A percentile compares a stretch with the other conserved stretches of the same genome.
Evolutionary conservation across 257 asterid species (phyloP).

Genomic region (Mitragyna speciosa): DNA sequence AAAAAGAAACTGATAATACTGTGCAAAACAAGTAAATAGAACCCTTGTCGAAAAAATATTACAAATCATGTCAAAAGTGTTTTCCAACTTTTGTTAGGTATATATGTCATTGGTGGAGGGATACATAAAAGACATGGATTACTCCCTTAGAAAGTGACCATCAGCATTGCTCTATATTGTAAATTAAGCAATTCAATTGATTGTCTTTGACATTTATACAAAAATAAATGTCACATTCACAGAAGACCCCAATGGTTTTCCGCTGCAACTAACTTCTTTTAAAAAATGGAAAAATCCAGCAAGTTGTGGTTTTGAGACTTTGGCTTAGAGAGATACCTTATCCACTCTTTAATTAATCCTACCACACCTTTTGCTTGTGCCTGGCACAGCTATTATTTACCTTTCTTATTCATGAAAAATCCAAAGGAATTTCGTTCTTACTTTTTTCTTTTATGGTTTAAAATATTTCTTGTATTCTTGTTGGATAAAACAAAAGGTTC

Average conservation of each 20-base stretch:
- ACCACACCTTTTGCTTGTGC: slow-evolving; percentile 2
- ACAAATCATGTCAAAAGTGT: neutral
- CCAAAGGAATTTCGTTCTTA: neutral
- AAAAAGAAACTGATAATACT: neutral
- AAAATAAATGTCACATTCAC: slow-evolving; percentile 8
- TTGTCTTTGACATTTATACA: slow-evolving; percentile 3
- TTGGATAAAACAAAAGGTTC: neutral
- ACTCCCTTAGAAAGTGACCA: slow-evolving; percentile 4
- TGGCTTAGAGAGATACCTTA: slow-evolving; percentile 7
- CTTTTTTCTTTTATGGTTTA: neutral
- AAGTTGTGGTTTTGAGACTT: neutral
- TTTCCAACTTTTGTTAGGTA: neutral
- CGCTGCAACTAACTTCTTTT: slow-evolving; percentile 13
- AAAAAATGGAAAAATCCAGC: neutral
- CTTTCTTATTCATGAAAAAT: neutral
- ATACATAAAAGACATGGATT: slow-evolving; percentile 4
- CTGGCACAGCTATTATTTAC: slow-evolving; percentile 4
- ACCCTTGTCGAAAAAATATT: neutral
- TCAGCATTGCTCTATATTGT: neutral
- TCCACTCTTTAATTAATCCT: slow-evolving; percentile 7
- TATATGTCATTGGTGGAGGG: neutral
- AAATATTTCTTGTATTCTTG: neutral
- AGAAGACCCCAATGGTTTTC: neutral
- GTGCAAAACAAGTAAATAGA: neutral
- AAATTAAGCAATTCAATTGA: neutral